These are phyloP conservation scores for Saitoella complicata DNA, from an alignment of 805 yeast species.

Conservation along the genomic window DNA sequence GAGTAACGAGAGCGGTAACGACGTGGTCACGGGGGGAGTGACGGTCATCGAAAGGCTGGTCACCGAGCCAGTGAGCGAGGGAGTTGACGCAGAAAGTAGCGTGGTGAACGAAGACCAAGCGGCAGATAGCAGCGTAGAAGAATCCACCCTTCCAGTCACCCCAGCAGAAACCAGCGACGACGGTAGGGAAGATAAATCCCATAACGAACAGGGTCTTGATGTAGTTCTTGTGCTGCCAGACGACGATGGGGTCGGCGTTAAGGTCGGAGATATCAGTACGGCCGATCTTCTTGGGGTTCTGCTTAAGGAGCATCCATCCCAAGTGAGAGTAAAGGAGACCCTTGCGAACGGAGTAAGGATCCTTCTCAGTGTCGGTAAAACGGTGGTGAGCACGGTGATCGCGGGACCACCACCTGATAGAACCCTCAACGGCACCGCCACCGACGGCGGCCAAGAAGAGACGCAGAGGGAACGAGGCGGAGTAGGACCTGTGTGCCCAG, in stretches of 20 bases:
- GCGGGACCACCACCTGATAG: conserved; percentile 63
- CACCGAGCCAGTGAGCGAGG: conserved; percentile 62
- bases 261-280: conserved; percentile 54
- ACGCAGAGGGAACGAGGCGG: conserved; percentile 30
- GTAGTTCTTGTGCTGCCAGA: conserved; percentile 63
- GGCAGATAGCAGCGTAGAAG: conserved; percentile 59
- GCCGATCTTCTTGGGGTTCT: conserved; percentile 46
- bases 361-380: conserved; percentile 72
- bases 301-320: conserved; percentile 71
- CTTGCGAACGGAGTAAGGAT: conserved; percentile 70
- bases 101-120: conserved; percentile 63
- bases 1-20: conserved; percentile 45
- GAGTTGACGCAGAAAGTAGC: conserved; percentile 65
- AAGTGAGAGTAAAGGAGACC: conserved; percentile 73
- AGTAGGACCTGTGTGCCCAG: conserved; percentile 48
- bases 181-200: conserved; percentile 46
- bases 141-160: conserved; percentile 64
- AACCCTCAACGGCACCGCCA: conserved; percentile 59
- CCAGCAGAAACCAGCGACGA: conserved; percentile 52
- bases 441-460: conserved; percentile 43
- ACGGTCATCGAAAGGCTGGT: conserved; percentile 56
- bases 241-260: conserved; percentile 37
- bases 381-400: conserved; percentile 85
- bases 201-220: conserved; percentile 33
- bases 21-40: conserved; percentile 61